These are phyloP conservation scores for Lecanicillium sp. DNA, from an alignment of 2,329 filamentous ascomycete genomes.

Conservation along the genomic window DNA sequence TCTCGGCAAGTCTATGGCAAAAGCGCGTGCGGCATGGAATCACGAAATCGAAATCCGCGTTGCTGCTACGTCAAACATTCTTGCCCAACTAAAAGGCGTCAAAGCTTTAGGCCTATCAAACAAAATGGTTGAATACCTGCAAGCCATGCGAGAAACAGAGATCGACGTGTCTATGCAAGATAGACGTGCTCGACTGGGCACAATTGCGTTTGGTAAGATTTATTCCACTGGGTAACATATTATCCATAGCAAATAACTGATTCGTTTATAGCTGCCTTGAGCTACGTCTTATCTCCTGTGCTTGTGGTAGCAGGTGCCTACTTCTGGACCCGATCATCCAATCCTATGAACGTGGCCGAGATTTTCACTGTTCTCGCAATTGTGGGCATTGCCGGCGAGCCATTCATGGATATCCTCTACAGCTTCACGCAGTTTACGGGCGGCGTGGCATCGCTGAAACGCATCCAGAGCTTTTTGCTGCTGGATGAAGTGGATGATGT, in stretches of 20 bases:
- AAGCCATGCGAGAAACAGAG: not conserved
- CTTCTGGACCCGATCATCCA: not conserved
- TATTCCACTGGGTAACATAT: not conserved
- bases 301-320: not conserved
- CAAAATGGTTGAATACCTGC: not conserved
- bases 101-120: not conserved
- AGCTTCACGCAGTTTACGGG: not conserved
- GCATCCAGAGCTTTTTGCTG: not conserved
- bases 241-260: not conserved
- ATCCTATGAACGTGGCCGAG: not conserved
- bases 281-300: not conserved
- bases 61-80: slow-evolving; percentile 1
- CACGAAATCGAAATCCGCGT: not conserved
- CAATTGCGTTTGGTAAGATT: not conserved
- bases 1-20: not conserved
- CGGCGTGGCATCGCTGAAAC: not conserved
- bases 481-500: not conserved
- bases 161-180: not conserved
- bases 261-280: not conserved
- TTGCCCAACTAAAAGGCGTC: not conserved
- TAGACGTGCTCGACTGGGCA: not conserved
- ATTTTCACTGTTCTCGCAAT: not conserved
- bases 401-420: not conserved
- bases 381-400: not conserved
- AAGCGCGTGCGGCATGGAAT: not conserved